Evolutionary conservation across 2,329 filamentous ascomycete species (phyloP).

Genomic region (Nothophoma quercina): DNA sequence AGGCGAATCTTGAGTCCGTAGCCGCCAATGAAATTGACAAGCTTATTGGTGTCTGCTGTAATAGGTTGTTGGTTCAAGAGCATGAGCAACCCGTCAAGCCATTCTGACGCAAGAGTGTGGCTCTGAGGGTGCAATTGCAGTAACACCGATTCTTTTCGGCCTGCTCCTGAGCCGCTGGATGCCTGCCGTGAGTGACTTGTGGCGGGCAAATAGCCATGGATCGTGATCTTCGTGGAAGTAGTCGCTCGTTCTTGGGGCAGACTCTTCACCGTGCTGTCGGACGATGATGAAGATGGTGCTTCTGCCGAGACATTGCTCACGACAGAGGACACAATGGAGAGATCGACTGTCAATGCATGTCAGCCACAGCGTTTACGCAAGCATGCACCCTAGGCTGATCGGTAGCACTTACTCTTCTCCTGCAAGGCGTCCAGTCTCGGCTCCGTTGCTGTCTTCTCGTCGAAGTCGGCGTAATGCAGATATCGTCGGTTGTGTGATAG

Average conservation of each 20-base stretch:
- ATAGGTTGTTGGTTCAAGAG: constrained; percentile 93
- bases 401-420: constrained; percentile 69
- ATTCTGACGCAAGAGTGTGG: constrained; percentile 88
- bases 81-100: constrained; percentile 96
- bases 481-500: constrained; percentile 90
- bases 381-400: constrained; percentile 14
- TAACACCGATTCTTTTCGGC: constrained; percentile 72
- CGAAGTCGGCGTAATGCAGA: constrained; percentile 89
- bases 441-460: constrained; percentile 67
- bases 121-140: constrained; percentile 83
- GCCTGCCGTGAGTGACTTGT: constrained; percentile 38
- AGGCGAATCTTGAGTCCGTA: constrained; percentile 93
- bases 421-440: constrained; percentile 76
- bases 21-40: constrained; percentile 84
- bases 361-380: constrained; percentile 37
- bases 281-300: constrained; percentile 57
- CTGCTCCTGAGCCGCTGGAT: constrained; percentile 40
- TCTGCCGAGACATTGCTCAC: constrained; percentile 87
- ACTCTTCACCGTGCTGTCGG: constrained; percentile 55
- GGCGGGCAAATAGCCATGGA: constrained; percentile 72
- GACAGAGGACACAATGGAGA: constrained; percentile 87
- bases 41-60: constrained; percentile 92
- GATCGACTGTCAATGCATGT: constrained; percentile 67
- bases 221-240: constrained; percentile 83
- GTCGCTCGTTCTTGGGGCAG: constrained; percentile 40